Evolutionary conservation across 2,329 filamentous ascomycete genomes (phyloP), one percentile per base, ranked within the genome.

Genomic region (Calycina marina): DNA sequence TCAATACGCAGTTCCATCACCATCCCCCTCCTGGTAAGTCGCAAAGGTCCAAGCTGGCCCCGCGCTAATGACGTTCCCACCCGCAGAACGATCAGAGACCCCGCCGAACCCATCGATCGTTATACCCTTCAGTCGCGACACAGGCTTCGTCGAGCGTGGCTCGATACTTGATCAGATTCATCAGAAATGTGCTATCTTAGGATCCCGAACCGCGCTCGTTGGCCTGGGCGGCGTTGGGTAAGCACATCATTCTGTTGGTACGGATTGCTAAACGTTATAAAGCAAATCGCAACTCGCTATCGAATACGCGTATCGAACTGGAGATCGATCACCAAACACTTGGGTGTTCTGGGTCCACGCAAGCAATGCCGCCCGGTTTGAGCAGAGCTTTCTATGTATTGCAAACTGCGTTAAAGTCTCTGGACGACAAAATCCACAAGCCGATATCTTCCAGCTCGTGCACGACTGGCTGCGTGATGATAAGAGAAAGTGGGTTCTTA

Each of bases 381-480:
- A 24, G n/a, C 20, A 24, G n/a, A 24, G 20, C 20, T 24, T 8
- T n/a, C 20, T 8, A 24, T 8, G n/a, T 8, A 24, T 24, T 24
- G 20, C 20, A 8, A 43, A 52, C 17, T 31, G 24, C 2, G 37
- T 48, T 4, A 47, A 49, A 31, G 35, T 58, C 6, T 37, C 41
- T 4, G 45, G 48, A 5, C 45, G 50, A 9, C 27, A 47, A 11
- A 36, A 57, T 35, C 46, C 48, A 2, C 40, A 42, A 2, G 41
- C 38, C 6, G 44, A 59, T 30, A 46, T 56, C 14, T 49, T 54
- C 26, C 9, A 44, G 20, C 43, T 54, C 0, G 42, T 54, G n/a
- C 31, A 43, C 2, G 35, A 50, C 36, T 52, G 44, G 45, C 28
- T 51, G 4, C 20, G 35, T 4, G 32, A 35, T 14, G 30, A 42